Percentiles rank a stretch among this genome's conserved stretches.
Evolutionary conservation across 306 rosid genomes (phyloP).

Genomic region (Crotalaria pallida): DNA sequence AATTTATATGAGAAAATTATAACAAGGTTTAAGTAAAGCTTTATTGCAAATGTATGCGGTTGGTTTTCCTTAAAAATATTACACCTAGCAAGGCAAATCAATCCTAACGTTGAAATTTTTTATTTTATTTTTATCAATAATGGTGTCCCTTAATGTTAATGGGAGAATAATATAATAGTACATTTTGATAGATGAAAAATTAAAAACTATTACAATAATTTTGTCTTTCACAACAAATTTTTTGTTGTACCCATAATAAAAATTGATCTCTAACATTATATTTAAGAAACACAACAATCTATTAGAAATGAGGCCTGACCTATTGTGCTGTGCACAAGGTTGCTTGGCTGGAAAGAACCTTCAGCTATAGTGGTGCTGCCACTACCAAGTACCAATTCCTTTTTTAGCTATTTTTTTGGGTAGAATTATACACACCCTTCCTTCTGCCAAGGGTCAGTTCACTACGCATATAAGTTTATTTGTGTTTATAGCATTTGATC

Average conservation of each 20-base stretch:
- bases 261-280: too few relatives aligned
- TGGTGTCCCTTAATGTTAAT: too few relatives aligned
- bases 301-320: conserved; percentile 45
- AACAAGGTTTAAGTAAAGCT: too few relatives aligned
- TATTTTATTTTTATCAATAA: too few relatives aligned
- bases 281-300: neutral
- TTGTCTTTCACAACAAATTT: too few relatives aligned
- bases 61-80: conserved; percentile 11
- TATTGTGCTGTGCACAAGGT: conserved; percentile 26
- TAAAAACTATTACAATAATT: too few relatives aligned
- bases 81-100: conserved; percentile 9
- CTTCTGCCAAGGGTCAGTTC: neutral
- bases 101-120: neutral
- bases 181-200: too few relatives aligned
- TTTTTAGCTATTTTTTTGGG: neutral
- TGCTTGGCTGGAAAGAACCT: conserved; percentile 32
- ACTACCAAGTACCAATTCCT: conserved; percentile 33
- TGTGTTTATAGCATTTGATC: neutral
- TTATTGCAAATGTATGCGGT: conserved; percentile 3
- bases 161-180: too few relatives aligned
- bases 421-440: neutral
- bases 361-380: conserved; percentile 42
- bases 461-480: neutral
- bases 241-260: too few relatives aligned
- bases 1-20: too few relatives aligned